Base-by-base conservation (phyloP, 345 rosid species). In the Psidium friedrichsthalianum region DNA sequence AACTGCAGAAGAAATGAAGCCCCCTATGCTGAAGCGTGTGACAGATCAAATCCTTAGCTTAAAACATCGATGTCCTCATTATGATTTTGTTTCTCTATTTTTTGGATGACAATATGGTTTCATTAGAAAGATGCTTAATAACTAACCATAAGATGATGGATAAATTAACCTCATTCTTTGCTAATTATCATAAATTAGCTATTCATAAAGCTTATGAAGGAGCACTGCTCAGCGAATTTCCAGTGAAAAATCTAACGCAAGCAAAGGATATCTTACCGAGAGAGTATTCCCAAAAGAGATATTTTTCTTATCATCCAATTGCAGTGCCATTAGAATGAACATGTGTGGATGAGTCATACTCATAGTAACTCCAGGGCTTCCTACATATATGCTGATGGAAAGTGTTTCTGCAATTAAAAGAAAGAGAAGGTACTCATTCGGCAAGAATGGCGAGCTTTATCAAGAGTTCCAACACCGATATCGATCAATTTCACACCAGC, bases 401-500 rank as follows among this genome's bases (percentile, higher is more conserved):
- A 69, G 10, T 0, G 9, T 69, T 69, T 36, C 25, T 32, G 11
- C 32, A 51, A 82, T 82, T 36, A 51, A 78, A 61, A 6, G n/a
- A 47, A 32, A 78, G 69, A 14, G 24, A 69, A 76, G 8, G 44
- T 90, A 97, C 98, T 94, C 93, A 85, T 42, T 93, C 90, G 0
- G 96, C 96, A 32, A 94, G 93, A 29, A 93, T 83, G 21, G 21
- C 89, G 95, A 85, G 98, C 98, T 87, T 97, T 95, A 83, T 92
- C 88, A 87, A 98, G 98, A 52, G 92, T 87, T 51, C 98, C 99
- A 90, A 97, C 95, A 84, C 98, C 99, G 82, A 94, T 89, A 82
- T 95, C 99, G 53, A 94, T 89, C 58, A 97, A 89, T 52, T 94
- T 94, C 36, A 94, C 98, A 82, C 97, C 99, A 84, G 99, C 95